Evolutionary conservation across 495 filamentous ascomycete genomes (phyloP).

Genomic region (Apodospora peruviana): DNA sequence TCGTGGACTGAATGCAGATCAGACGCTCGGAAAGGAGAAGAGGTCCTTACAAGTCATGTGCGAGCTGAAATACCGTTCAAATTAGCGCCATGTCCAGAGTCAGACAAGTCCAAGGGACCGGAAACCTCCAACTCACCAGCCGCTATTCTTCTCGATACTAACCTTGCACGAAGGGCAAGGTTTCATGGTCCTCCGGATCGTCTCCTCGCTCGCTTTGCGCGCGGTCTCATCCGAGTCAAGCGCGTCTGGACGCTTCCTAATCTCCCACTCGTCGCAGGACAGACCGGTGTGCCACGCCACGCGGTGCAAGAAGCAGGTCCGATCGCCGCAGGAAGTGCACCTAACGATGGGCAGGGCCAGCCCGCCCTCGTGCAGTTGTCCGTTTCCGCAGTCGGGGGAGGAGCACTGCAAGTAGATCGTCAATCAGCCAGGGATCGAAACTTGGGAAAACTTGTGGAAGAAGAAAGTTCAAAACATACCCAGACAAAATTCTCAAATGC

Average conservation of each 20-base stretch:
- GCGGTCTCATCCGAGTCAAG: not conserved
- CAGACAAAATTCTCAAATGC: slow-evolving; percentile 8
- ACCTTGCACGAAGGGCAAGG: slow-evolving; percentile 30
- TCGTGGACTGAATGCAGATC: not conserved
- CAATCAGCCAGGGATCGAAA: not conserved
- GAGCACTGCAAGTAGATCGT: not conserved
- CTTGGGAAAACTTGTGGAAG: not conserved
- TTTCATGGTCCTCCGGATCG: slow-evolving; percentile 19
- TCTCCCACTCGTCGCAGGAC: slow-evolving; percentile 33
- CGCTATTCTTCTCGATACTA: slow-evolving; percentile 28
- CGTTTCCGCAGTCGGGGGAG: slow-evolving; percentile 19
- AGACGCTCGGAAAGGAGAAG: not conserved
- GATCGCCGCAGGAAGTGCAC: slow-evolving; percentile 25
- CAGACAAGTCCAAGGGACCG: not conserved
- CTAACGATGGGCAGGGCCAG: slow-evolving; percentile 30
- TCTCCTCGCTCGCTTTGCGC: slow-evolving; percentile 4
- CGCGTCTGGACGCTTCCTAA: not conserved
- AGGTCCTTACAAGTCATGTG: slow-evolving; percentile 29
- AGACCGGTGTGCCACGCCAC: slow-evolving; percentile 32
- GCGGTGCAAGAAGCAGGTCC: slow-evolving; percentile 32
- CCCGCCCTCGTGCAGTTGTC: slow-evolving; percentile 32
- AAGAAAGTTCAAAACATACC: not conserved
- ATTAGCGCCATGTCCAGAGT: no score
- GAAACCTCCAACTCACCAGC: slow-evolving; percentile 20
- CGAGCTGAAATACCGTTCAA: slow-evolving; percentile 11